These are phyloP conservation scores for Exophiala lecanii-corni DNA, from an alignment of 2,329 filamentous ascomycete genomes.

Conservation along the genomic window DNA sequence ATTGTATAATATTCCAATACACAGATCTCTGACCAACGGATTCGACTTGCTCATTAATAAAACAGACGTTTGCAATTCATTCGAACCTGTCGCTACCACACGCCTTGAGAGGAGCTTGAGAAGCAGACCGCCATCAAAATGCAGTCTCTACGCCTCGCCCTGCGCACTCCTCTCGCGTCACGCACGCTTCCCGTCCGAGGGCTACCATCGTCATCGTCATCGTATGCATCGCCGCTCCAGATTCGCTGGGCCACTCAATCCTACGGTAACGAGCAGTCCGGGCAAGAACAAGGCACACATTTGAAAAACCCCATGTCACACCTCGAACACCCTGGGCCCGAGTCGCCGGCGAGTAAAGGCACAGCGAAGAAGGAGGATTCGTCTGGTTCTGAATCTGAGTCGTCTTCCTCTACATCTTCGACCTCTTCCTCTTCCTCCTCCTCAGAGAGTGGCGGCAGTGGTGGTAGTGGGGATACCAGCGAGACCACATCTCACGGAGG, in stretches of 20 bases:
- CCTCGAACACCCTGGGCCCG: slow-evolving; percentile 26
- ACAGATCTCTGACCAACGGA: too few species aligned
- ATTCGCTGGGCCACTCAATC: slow-evolving; percentile 17
- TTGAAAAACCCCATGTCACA: slow-evolving; percentile 21
- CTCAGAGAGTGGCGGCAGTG: not conserved
- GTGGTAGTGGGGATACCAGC: not conserved
- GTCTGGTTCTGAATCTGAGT: slow-evolving; percentile 1
- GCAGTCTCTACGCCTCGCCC: not conserved
- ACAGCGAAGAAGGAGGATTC: not conserved
- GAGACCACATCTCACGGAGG: slow-evolving; percentile 9
- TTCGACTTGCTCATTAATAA: too few species aligned
- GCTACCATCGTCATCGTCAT: too few species aligned
- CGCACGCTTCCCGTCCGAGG: too few species aligned
- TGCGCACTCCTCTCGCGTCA: too few species aligned
- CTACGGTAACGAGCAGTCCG: slow-evolving; percentile 25
- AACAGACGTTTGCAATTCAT: too few species aligned
- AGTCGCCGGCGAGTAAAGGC: slow-evolving; percentile 22
- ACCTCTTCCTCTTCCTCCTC: slow-evolving; percentile 5
- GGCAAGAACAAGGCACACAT: slow-evolving; percentile 20
- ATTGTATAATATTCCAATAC: too few species aligned
- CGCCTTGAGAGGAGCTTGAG: too few species aligned
- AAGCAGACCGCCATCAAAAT: too few species aligned
- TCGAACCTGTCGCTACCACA: too few species aligned
- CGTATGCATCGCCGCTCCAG: too few species aligned
- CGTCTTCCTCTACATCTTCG: not conserved